Base-by-base conservation (phyloP, 225 moss, liverwort and hornwort genomes). In the Antitrichia curtipendula region DNA sequence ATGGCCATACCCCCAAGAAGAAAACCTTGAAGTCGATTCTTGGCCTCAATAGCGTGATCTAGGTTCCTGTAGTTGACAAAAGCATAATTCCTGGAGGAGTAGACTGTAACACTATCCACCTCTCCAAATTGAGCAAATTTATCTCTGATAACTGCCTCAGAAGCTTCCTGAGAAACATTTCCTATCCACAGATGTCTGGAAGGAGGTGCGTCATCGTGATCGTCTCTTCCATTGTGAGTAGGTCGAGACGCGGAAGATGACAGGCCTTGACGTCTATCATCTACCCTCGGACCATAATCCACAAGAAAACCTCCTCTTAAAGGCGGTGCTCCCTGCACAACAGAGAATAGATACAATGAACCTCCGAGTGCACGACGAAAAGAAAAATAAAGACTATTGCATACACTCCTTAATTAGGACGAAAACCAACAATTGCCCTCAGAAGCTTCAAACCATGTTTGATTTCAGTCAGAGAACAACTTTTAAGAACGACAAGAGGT, bases 181-280 rank as follows among this genome's bases (percentile, higher is more conserved):
- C 95, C 95, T 43, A 95, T 93, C 95, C 95, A 95, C 62, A 95
- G 86, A 80, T 95, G 94, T 91, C 93, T 93, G 82, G 95, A 95
- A 65, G 91, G 89, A 71, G 94, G 93, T 49, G 92, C 80, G 49
- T 93, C 92, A 50, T 95, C 95, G 65, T 91, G 88, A 79, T 95
- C 94, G 10, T 95, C 94, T 92, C 89, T 80, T 24, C 88, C 90
- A 74, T 93, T 92, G 81, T 91, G 90, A 29, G 85, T 57, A 82
- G 93, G 87, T 83, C 91, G 90, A 86, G 91, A 87, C 32, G 81
- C 82, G 70, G 94, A 91, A 75, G 94, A 89, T 32, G 90, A 85
- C 66, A 89, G 89, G 29, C 90, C 90, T 87, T 91, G 93, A 74
- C 94, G 90, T 81, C 94, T 88, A 29, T 95, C 95, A 75, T 94